Base-by-base conservation (phyloP, 805 yeast genomes). In the Yarrowia divulgata region DNA sequence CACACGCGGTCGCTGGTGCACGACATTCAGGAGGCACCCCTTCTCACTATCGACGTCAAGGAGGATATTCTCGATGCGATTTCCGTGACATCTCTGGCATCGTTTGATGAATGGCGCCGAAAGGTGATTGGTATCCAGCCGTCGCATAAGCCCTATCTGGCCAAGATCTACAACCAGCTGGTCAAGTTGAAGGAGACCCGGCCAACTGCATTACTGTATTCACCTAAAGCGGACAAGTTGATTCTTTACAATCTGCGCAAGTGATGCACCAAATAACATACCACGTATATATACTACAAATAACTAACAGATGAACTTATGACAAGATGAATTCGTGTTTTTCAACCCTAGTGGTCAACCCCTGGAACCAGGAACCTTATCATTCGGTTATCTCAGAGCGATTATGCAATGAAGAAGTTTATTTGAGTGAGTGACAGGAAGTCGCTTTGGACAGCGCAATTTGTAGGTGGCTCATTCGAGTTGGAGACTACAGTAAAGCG, bases 51-150 rank as follows among this genome's bases (percentile, higher is more conserved):
- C 42, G 98, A 94, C 75, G 79, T 87, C 13, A 84, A 89, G 71
- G 97, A 91, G 73, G 98, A 93, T 71, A 90, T 91, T 1, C 77
- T 95, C 71, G 94, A 93, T 64, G 90, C 93, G 84, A 90, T 94
- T 48, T 63, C 72, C 9, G 69, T 73, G 8, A 71, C 77, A 0
- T 70, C 78, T 5, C 78, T 79, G 12, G 71, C 71, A 40, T 72
- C 74, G 14, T 71, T 71, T 6, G 81, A 79, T 34, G 81, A 79
- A 69, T 88, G 92, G 91, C 80, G 89, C 67, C 84, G 96, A 73
- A 90, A 90, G 73, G 92, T 94, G 5, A 90, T 93, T 8, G 92
- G 94, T 19, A 85, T 90, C 2, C 87, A 91, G n/a, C 90, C 95
- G 4, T 83, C 88, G 0, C 96, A 97, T 16, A 83, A 92, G 77